phyloP scores from a whole-genome alignment of 1,139 yeast species.

The Protomyces inouyei region DNA sequence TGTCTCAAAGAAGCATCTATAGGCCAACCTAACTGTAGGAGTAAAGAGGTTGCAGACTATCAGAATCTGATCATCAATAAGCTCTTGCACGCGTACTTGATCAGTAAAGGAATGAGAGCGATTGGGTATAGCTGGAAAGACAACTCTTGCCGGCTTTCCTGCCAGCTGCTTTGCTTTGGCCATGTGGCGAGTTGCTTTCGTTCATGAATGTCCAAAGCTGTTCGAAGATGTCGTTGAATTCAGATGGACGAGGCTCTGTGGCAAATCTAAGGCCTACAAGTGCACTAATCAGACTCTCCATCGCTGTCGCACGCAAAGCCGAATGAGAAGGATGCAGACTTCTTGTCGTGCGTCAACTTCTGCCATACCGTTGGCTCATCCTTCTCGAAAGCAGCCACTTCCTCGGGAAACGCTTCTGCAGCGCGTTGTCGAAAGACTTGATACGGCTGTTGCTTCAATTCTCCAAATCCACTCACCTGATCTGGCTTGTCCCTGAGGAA shows the following conservation, averaged over 20 bases:
- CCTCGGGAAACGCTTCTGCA: constrained; percentile 5
- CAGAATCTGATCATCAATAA: constrained; percentile 45
- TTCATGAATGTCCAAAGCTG: no score
- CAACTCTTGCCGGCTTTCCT: not conserved
- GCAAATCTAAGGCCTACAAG: no score
- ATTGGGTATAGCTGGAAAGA: constrained; percentile 1
- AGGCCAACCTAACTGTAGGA: constrained; percentile 45
- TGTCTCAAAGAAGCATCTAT: constrained; percentile 44
- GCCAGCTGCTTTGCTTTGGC: not conserved
- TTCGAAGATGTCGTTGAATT: no score
- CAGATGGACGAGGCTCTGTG: no score
- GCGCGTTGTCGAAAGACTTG: constrained; percentile 8
- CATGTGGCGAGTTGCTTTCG: not conserved
- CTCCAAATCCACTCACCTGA: constrained; percentile 69
- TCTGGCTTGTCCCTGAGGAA: constrained; percentile 62
- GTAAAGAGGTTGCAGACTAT: constrained; percentile 48
- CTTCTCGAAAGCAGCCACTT: constrained; percentile 1
- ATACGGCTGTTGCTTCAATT: not conserved
- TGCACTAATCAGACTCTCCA: no score
- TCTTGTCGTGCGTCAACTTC: not conserved
- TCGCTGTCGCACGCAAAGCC: not conserved
- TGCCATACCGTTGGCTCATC: not conserved
- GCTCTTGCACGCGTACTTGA: not conserved
- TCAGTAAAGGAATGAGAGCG: constrained; percentile 1
- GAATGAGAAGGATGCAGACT: constrained; percentile 2